These are phyloP conservation scores for Amanita phalloides DNA, from an alignment of 768 basidiomycete genomes.

Conservation along the genomic window DNA sequence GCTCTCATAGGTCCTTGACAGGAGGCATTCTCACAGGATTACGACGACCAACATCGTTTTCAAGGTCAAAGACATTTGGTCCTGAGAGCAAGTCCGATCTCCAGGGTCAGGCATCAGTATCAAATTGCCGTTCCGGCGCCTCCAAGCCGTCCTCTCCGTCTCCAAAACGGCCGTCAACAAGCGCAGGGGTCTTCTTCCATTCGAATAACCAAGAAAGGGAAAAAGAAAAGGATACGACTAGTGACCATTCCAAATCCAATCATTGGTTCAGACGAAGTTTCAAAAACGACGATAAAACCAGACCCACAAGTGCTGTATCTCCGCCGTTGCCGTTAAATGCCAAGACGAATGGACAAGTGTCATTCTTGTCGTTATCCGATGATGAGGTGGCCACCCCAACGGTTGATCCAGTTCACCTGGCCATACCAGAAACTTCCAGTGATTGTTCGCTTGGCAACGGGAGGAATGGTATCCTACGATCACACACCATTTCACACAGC, in stretches of 20 bases:
- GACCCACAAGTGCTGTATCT: neutral
- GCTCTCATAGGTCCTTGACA: neutral
- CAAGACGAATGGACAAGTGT: neutral
- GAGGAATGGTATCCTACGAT: neutral
- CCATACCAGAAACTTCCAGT: neutral
- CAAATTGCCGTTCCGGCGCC: neutral
- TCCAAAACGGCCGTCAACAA: constrained; percentile 8
- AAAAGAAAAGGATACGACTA: constrained; percentile 10
- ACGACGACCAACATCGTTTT: constrained; percentile 11
- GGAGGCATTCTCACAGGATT: constrained; percentile 13
- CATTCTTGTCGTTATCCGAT: neutral
- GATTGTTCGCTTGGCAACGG: neutral
- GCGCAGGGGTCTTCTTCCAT: constrained; percentile 7
- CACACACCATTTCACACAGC: neutral
- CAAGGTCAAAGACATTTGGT: neutral
- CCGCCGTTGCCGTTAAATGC: constrained; percentile 4
- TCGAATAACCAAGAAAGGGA: constrained; percentile 28
- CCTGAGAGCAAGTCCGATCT: neutral
- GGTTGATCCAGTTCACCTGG: neutral
- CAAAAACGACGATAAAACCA: constrained; percentile 17
- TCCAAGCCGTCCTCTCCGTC: constrained; percentile 14
- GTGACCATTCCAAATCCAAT: constrained; percentile 18
- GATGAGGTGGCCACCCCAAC: neutral
- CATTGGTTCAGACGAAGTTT: constrained; percentile 44
- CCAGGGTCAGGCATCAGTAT: neutral